Percentiles rank a stretch among this genome's conserved stretches.
These are phyloP conservation scores for Cytidiella melzeri DNA, from an alignment of 768 basidiomycete genomes.

Conservation along the genomic window DNA sequence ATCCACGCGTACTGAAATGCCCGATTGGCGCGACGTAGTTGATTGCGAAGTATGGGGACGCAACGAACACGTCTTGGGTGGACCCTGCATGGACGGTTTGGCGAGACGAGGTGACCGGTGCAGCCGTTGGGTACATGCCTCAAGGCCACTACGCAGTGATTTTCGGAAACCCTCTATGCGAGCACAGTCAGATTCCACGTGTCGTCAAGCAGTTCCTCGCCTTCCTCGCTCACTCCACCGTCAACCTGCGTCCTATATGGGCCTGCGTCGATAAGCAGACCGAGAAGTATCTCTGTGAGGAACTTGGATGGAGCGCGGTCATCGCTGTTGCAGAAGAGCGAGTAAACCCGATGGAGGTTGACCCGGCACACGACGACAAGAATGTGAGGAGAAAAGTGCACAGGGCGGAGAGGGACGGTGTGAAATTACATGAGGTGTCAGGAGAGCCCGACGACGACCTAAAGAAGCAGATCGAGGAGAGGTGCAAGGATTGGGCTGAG, in stretches of 20 bases:
- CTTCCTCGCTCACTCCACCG: constrained; percentile 32
- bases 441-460: constrained; percentile 39
- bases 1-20: background rate
- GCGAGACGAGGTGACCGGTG: constrained; percentile 48
- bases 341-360: constrained; percentile 38
- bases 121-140: constrained; percentile 57
- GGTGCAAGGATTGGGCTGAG: constrained; percentile 51
- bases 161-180: constrained; percentile 57
- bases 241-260: constrained; percentile 52
- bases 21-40: constrained; percentile 25
- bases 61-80: constrained; percentile 65
- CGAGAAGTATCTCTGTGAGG: constrained; percentile 43
- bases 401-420: constrained; percentile 48
- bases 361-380: constrained; percentile 45
- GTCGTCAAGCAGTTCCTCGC: constrained; percentile 45
- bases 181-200: constrained; percentile 28
- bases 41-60: constrained; percentile 61
- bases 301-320: constrained; percentile 53
- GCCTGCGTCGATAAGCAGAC: constrained; percentile 48
- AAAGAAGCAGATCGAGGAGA: constrained; percentile 41
- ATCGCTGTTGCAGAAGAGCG: constrained; percentile 60
- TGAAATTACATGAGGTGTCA: constrained; percentile 41
- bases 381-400: constrained; percentile 58
- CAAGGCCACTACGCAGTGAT: constrained; percentile 47
- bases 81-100: constrained; percentile 46